Conservation (phyloP, 495 filamentous ascomycete species). For the Physcia stellaris region DNA sequence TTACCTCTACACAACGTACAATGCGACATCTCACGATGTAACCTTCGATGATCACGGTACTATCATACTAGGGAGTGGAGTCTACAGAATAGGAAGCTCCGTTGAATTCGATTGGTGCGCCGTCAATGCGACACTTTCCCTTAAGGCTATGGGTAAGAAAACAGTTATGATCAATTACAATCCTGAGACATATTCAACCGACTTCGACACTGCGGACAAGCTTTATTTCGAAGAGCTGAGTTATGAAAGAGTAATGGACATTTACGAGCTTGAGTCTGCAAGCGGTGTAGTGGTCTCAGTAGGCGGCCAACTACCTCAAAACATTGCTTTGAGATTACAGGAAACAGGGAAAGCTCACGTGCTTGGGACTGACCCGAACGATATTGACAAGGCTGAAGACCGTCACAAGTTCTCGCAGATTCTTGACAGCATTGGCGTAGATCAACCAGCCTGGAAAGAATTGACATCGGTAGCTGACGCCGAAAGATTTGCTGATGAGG, state of each 20-base stretch:
- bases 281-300: constrained; percentile 88
- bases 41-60: constrained; percentile 89
- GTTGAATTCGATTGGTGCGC: constrained; percentile 99
- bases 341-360: constrained; percentile 78
- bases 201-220: constrained; percentile 88
- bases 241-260: constrained; percentile 97
- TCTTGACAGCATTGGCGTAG: constrained; percentile 87
- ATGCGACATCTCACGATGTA: constrained; percentile 88
- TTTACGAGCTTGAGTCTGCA: constrained; percentile 84
- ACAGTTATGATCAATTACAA: constrained; percentile 98
- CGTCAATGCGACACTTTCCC: constrained; percentile 78
- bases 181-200: constrained; percentile 78
- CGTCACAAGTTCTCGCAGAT: constrained; percentile 97
- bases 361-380: constrained; percentile 78
- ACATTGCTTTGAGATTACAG: constrained; percentile 91
- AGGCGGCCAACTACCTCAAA: constrained; percentile 91
- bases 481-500: constrained; percentile 65
- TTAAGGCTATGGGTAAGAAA: constrained; percentile 85
- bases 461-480: constrained; percentile 82
- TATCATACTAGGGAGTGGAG: constrained; percentile 81
- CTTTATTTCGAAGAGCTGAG: constrained; percentile 95
- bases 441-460: constrained; percentile 97
- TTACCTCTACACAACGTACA: constrained; percentile 97
- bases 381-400: constrained; percentile 96
- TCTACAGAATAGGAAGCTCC: constrained; percentile 92